Evolutionary conservation across 805 yeast genomes (phyloP).

Genomic region (Komagataella pastoris): DNA sequence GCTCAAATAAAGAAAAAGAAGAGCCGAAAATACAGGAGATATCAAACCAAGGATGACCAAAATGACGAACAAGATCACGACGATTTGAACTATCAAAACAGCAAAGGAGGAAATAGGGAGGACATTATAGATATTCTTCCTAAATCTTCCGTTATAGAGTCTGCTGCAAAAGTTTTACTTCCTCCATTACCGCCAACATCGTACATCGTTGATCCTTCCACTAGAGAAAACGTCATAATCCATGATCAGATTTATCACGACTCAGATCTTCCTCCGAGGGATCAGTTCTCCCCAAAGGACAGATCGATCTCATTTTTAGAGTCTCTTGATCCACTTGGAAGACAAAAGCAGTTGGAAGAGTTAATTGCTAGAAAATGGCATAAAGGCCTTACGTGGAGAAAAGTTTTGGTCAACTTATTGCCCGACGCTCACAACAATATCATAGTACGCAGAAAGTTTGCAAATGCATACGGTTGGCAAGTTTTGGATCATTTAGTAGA

Average conservation of each 20-base stretch:
- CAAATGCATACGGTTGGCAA: slow-evolving; percentile 93
- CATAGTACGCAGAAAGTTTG: slow-evolving; percentile 74
- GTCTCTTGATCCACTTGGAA: slow-evolving; percentile 18
- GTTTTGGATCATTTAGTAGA: slow-evolving; percentile 73
- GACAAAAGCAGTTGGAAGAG: slow-evolving; percentile 48
- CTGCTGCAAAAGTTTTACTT: slow-evolving; percentile 63
- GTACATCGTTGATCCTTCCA: slow-evolving; percentile 54
- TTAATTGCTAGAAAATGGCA: slow-evolving; percentile 86
- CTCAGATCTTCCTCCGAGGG: slow-evolving; percentile 45
- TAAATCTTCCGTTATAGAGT: slow-evolving; percentile 61
- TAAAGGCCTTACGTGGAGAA: slow-evolving; percentile 74
- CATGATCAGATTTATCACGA: slow-evolving; percentile 73
- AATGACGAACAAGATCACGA: slow-evolving; percentile 5
- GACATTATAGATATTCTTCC: slow-evolving; percentile 27
- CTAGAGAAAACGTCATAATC: slow-evolving; percentile 53
- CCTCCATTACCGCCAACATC: slow-evolving; percentile 70
- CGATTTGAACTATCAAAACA: slow-evolving; percentile 7
- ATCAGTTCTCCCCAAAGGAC: slow-evolving; percentile 12
- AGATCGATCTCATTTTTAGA: slow-evolving; percentile 16
- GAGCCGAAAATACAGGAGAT: slow-evolving; percentile 13
- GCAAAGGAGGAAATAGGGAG: slow-evolving; percentile 4
- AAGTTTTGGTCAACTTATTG: slow-evolving; percentile 69
- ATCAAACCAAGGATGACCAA: slow-evolving; percentile 14
- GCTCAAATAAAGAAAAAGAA: slow-evolving; percentile 9
- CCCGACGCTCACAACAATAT: slow-evolving; percentile 97